Percentiles rank a stretch among this genome's conserved stretches.
phyloP scores from a whole-genome alignment of 495 filamentous ascomycete species.

The Alectoria sarmentosa region DNA sequence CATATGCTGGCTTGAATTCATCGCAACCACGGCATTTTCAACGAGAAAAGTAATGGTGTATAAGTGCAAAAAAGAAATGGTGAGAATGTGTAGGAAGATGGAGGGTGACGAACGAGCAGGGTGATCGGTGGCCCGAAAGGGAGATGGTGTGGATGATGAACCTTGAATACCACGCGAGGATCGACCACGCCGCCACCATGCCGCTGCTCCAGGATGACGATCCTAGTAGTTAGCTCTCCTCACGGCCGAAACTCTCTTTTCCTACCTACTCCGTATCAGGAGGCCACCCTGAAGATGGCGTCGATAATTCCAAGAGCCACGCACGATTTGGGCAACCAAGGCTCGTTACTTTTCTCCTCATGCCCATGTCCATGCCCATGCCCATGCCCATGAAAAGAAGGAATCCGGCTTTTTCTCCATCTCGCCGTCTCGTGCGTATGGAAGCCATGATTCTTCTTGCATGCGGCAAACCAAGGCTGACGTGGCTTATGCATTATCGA shows the following conservation, averaged over 20 bases:
- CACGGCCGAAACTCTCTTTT: slow-evolving; percentile 1
- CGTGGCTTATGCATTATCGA: neutral
- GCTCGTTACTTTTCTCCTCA: neutral
- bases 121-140: slow-evolving; percentile 5
- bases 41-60: neutral
- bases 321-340: neutral
- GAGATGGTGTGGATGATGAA: slow-evolving; percentile 14
- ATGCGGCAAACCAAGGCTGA: slow-evolving; percentile 1
- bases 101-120: slow-evolving; percentile 14
- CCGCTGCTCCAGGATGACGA: slow-evolving; percentile 20
- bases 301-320: neutral
- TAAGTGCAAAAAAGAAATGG: neutral
- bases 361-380: neutral
- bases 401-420: no score
- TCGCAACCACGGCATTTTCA: neutral
- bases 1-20: neutral
- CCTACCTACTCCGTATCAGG: neutral
- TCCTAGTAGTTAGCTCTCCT: neutral
- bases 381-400: neutral
- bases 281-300: neutral
- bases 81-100: neutral
- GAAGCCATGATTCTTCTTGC: neutral
- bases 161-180: slow-evolving; percentile 25
- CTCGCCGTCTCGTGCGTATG: neutral
- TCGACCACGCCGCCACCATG: slow-evolving; percentile 9